Evolutionary conservation across 163 green algal genomes (phyloP).

Genomic region (Chlamydomonas reinhardtii): DNA sequence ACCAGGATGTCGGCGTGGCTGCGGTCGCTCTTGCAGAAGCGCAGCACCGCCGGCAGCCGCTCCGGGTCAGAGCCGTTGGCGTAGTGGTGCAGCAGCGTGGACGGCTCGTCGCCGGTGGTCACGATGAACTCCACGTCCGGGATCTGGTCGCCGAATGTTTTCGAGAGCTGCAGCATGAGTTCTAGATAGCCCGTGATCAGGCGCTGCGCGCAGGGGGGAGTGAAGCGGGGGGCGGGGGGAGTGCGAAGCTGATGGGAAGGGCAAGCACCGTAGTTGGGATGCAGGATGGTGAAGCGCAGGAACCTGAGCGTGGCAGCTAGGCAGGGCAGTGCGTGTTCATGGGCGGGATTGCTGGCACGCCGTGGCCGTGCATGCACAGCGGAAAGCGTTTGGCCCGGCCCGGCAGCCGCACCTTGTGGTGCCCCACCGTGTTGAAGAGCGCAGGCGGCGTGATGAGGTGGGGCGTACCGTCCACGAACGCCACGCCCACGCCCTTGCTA

Average conservation of each 20-base stretch:
- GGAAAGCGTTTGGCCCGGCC: no score
- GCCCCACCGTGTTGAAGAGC: background rate
- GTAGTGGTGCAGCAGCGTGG: slow-evolving; percentile 1
- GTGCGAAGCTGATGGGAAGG: no score
- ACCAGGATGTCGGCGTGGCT: slow-evolving; percentile 41
- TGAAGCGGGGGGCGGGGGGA: background rate
- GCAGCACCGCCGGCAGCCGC: slow-evolving; percentile 11
- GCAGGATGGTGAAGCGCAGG: background rate
- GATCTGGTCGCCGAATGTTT: slow-evolving; percentile 29
- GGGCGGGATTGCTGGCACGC: no score
- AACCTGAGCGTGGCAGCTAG: no score
- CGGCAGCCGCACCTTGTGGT: slow-evolving; percentile 15
- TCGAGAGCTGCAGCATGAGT: slow-evolving; percentile 8
- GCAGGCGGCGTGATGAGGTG: slow-evolving; percentile 17
- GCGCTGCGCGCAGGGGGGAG: background rate
- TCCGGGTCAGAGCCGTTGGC: background rate
- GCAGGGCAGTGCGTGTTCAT: no score
- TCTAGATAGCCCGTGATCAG: slow-evolving; percentile 21
- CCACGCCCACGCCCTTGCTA: slow-evolving; percentile 29
- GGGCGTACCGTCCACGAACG: slow-evolving; percentile 29
- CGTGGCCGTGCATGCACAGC: no score
- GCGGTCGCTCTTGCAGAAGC: slow-evolving; percentile 26
- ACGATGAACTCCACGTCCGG: slow-evolving; percentile 55
- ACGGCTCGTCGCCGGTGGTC: slow-evolving; percentile 36
- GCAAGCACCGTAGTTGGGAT: no score